A percentile compares a stretch with the other conserved stretches of the same genome.
phyloP scores from a whole-genome alignment of 169 alveolate species.

The Plasmodium billcollinsi region DNA sequence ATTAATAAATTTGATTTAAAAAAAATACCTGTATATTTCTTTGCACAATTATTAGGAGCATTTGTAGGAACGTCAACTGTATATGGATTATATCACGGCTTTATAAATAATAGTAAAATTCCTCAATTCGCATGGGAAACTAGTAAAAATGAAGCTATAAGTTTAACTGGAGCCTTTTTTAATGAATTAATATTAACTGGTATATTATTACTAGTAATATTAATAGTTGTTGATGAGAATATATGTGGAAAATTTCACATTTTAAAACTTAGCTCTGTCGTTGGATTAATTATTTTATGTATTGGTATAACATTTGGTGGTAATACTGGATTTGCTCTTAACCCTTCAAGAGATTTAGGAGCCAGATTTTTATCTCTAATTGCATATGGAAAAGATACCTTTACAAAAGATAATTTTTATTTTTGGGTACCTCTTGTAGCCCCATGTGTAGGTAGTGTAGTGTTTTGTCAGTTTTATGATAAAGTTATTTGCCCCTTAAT shows the following conservation, averaged over 20 bases:
- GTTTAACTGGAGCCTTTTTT: constrained; percentile 58
- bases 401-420: constrained; percentile 66
- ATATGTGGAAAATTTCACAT: constrained; percentile 55
- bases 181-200: constrained; percentile 76
- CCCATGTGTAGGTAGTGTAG: constrained; percentile 60
- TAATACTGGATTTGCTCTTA: constrained; percentile 78
- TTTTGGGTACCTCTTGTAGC: constrained; percentile 77
- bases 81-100: constrained; percentile 44
- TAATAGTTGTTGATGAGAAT: constrained; percentile 44
- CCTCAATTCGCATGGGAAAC: constrained; percentile 69
- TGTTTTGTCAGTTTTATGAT: constrained; percentile 31
- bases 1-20: constrained; percentile 67
- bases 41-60: constrained; percentile 76
- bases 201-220: constrained; percentile 60
- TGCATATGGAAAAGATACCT: constrained; percentile 70
- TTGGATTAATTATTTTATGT: constrained; percentile 70
- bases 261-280: constrained; percentile 55
- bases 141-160: constrained; percentile 6
- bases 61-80: constrained; percentile 63
- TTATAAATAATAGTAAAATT: background rate
- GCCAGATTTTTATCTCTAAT: constrained; percentile 68
- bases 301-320: constrained; percentile 78
- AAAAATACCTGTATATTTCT: constrained; percentile 67
- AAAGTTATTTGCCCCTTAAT: constrained; percentile 45
- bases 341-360: constrained; percentile 80